A percentile compares a stretch with the other conserved stretches of the same genome.
Evolutionary conservation across 1,284 basidiomycete genomes (phyloP).

Genomic region (Flammula alnicola): DNA sequence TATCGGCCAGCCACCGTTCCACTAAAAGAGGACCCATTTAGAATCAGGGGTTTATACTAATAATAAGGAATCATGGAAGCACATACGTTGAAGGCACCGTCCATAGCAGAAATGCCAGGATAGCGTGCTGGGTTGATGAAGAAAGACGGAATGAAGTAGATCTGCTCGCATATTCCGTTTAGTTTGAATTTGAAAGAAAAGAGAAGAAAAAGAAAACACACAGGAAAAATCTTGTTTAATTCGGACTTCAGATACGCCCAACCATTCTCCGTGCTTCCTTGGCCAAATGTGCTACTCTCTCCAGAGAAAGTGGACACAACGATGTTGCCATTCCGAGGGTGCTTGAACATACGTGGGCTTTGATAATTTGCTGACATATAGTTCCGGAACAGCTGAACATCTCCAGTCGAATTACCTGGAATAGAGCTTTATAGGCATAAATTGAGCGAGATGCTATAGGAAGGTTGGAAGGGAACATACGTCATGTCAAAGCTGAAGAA

Average conservation of each 20-base stretch:
- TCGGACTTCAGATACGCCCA: conserved; percentile 33
- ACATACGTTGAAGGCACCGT: conserved; percentile 35
- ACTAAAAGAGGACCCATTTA: conserved; percentile 20
- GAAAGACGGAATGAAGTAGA: conserved; percentile 35
- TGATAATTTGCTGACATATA: conserved; percentile 25
- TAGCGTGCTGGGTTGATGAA: conserved; percentile 34
- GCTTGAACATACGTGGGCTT: conserved; percentile 29
- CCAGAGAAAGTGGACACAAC: conserved; percentile 35
- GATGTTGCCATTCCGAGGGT: conserved; percentile 28
- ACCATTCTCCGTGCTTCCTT: conserved; percentile 30
- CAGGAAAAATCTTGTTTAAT: conserved; percentile 28
- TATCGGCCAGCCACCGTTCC: conserved; percentile 36
- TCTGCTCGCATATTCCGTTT: conserved; percentile 26
- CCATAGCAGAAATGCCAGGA: conserved; percentile 27
- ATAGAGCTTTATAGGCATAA: conserved; percentile 45
- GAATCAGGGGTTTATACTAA: no score
- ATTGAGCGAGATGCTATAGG: neutral
- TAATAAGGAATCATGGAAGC: no score
- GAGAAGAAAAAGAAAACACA: conserved; percentile 34
- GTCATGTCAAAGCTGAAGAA: conserved; percentile 39
- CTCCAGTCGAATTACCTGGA: conserved; percentile 25
- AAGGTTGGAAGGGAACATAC: conserved; percentile 36
- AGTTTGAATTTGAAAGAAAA: no score
- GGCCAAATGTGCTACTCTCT: conserved; percentile 33
- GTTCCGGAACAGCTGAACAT: conserved; percentile 26